Percentiles rank a stretch among this genome's conserved stretches.
Evolutionary conservation across 768 basidiomycete species (phyloP).

Genomic region (Kwoniella shandongensis): DNA sequence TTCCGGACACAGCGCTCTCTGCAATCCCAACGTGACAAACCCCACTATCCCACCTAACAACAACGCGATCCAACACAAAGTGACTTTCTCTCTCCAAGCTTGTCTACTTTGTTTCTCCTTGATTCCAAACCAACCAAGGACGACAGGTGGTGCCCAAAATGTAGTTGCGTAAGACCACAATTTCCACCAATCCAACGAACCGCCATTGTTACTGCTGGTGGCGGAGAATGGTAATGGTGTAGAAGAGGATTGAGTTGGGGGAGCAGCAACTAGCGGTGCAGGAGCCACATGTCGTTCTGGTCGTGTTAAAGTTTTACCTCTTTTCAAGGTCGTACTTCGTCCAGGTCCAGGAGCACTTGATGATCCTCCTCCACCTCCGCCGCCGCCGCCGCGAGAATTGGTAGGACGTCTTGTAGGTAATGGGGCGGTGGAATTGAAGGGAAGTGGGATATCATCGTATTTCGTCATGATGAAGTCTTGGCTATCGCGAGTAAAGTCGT

Average conservation of each 20-base stretch:
- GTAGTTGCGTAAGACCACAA: conserved; percentile 76
- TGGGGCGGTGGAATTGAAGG: conserved; percentile 37
- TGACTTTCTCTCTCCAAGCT: conserved; percentile 97
- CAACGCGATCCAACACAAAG: conserved; percentile 81
- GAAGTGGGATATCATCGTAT: conserved; percentile 41
- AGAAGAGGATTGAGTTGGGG: conserved; percentile 56
- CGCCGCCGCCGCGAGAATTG: neutral
- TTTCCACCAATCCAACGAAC: conserved; percentile 64
- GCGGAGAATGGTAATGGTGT: too few relatives aligned
- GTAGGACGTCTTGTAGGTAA: conserved; percentile 36
- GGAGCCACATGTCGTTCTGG: conserved; percentile 94
- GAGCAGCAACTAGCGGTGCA: conserved; percentile 88
- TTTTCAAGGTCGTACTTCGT: conserved; percentile 44
- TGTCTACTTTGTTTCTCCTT: conserved; percentile 74
- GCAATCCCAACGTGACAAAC: conserved; percentile 91
- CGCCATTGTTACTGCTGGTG: too few relatives aligned
- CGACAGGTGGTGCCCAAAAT: conserved; percentile 81
- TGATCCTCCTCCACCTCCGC: conserved; percentile 4
- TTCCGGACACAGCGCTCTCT: conserved; percentile 83
- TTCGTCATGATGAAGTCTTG: conserved; percentile 12
- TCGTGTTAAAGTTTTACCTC: conserved; percentile 93
- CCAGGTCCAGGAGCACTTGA: neutral
- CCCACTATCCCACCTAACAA: conserved; percentile 76
- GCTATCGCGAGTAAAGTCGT: neutral
- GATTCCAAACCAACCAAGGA: conserved; percentile 73